Conservation (phyloP, 345 rosid genomes). For the Eucalyptus pumila region DNA sequence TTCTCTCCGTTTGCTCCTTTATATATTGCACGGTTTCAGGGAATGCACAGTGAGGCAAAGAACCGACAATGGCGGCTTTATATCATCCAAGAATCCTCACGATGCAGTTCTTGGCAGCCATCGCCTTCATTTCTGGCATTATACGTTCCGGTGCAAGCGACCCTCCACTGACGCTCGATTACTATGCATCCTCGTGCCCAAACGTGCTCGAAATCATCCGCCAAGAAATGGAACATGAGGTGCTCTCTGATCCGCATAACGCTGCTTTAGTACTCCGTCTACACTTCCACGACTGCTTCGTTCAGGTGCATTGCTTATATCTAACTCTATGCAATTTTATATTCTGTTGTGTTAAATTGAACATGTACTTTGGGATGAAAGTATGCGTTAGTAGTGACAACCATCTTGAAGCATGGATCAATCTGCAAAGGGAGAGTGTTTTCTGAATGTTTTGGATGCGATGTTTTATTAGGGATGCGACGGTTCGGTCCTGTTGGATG, state of each 20-base stretch:
- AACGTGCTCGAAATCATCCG: constrained; percentile 39
- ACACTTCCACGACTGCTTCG: constrained; percentile 93
- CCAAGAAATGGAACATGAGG: constrained; percentile 80
- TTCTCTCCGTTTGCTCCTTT: constrained; percentile 1
- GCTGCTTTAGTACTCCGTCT: constrained; percentile 66
- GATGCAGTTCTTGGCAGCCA: neutral
- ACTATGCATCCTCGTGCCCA: constrained; percentile 71
- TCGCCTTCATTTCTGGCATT: neutral
- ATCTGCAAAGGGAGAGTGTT: neutral
- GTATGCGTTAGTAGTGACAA: neutral
- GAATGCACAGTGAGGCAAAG: neutral
- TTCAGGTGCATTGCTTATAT: constrained; percentile 37
- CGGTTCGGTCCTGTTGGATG: constrained; percentile 82
- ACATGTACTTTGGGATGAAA: neutral
- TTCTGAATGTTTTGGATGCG: neutral
- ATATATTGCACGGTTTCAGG: neutral
- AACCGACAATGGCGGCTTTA: neutral
- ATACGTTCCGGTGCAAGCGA: constrained; percentile 2
- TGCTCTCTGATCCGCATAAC: constrained; percentile 62
- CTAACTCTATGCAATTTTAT: neutral
- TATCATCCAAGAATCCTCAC: neutral
- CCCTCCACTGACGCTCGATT: constrained; percentile 51
- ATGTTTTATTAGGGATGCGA: constrained; percentile 69
- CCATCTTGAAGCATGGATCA: neutral
- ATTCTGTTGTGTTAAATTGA: neutral